phyloP scores from a whole-genome alignment of 805 yeast species.

The Metschnikowia kunwiensis region DNA sequence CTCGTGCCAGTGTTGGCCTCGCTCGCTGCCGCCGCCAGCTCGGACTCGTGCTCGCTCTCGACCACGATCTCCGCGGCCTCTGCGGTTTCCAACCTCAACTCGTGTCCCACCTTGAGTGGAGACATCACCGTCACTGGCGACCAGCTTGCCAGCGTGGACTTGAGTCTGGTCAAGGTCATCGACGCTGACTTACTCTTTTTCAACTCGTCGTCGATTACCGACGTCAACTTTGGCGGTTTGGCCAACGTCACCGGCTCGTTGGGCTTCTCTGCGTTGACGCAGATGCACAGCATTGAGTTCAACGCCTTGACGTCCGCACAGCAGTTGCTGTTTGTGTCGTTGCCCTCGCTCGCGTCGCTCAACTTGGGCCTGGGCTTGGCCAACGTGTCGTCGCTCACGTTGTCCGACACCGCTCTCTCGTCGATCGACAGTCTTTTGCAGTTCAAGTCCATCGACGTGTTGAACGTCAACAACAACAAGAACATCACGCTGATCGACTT shows the following conservation, averaged over 20 bases:
- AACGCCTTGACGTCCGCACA: slow-evolving; percentile 28
- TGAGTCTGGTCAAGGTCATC: slow-evolving; percentile 27
- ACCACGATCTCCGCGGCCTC: slow-evolving; percentile 40
- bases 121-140: slow-evolving; percentile 37
- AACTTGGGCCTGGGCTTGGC: slow-evolving; percentile 37
- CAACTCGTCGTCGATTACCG: slow-evolving; percentile 39
- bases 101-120: slow-evolving; percentile 44
- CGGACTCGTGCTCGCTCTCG: slow-evolving; percentile 36
- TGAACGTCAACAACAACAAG: slow-evolving; percentile 44
- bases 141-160: slow-evolving; percentile 28
- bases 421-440: slow-evolving; percentile 31
- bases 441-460: slow-evolving; percentile 30
- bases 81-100: slow-evolving; percentile 29
- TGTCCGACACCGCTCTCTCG: slow-evolving; percentile 43
- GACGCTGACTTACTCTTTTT: slow-evolving; percentile 32
- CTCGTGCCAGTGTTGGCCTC: slow-evolving; percentile 13
- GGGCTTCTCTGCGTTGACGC: slow-evolving; percentile 36
- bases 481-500: slow-evolving; percentile 37
- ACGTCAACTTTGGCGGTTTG: slow-evolving; percentile 30
- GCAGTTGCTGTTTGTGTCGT: slow-evolving; percentile 35
- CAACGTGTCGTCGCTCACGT: slow-evolving; percentile 30
- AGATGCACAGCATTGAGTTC: slow-evolving; percentile 37
- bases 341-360: slow-evolving; percentile 40
- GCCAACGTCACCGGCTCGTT: slow-evolving; percentile 36
- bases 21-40: slow-evolving; percentile 14